Conservation (phyloP, 495 filamentous ascomycete species). For the Aspergillus olivimuriae region DNA sequence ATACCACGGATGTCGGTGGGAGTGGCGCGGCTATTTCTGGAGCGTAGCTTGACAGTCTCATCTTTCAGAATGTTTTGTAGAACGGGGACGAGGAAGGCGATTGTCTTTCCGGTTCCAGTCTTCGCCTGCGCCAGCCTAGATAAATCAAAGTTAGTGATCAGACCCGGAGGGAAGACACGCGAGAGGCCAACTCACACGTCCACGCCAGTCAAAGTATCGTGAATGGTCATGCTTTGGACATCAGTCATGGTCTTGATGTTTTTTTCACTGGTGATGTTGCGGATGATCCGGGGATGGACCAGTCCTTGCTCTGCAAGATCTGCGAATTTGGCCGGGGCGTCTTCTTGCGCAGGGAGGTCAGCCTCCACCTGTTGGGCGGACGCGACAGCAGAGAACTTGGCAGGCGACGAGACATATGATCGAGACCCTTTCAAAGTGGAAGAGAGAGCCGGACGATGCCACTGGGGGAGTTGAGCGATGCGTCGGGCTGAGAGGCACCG, state of each 20-base stretch:
- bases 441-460: conserved; percentile 18
- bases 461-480: conserved; percentile 25
- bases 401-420: conserved; percentile 27
- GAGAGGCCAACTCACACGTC: conserved; percentile 61
- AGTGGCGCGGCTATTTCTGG: conserved; percentile 1
- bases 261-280: conserved; percentile 68
- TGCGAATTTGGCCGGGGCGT: conserved; percentile 56
- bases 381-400: conserved; percentile 19
- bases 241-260: conserved; percentile 80
- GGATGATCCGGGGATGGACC: conserved; percentile 58
- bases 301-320: conserved; percentile 57
- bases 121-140: conserved; percentile 79
- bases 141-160: conserved; percentile 11
- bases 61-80: conserved; percentile 65
- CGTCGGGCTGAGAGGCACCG: conserved; percentile 22
- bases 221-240: conserved; percentile 82
- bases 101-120: conserved; percentile 83
- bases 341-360: conserved; percentile 8
- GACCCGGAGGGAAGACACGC: neutral
- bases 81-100: conserved; percentile 74
- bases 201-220: conserved; percentile 63
- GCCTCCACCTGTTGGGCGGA: conserved; percentile 7
- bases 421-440: conserved; percentile 15
- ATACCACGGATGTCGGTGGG: conserved; percentile 75
- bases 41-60: conserved; percentile 39